Evolutionary conservation across 176 grass and related monocot species (phyloP).

Genomic region (bread wheat (Triticum aestivum)): IWGSC_CS_RefSeq_v2.1 NC_057800.1:90753009-90753508

Average conservation of each 20-base stretch:
- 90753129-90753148: constrained; percentile 93
- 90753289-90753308: not conserved
- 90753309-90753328: constrained; percentile 82
- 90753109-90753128: constrained; percentile 62
- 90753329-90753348: constrained; percentile 85
- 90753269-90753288: not conserved
- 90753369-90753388: constrained; percentile 93
- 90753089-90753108: not conserved
- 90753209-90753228: constrained; percentile 96
- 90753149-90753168: constrained; percentile 99
- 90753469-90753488: constrained; percentile 15
- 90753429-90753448: constrained; percentile 43
- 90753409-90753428: constrained; percentile 98
- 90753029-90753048: constrained; percentile 26
- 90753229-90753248: constrained; percentile 59
- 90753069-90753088: not conserved
- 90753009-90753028: not conserved
- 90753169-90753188: constrained; percentile 89
- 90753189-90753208: constrained; percentile 98
- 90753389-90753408: constrained; percentile 95
- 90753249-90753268: constrained; percentile 9
- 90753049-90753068: constrained; percentile 18
- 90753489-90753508: constrained; percentile 1
- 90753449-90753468: constrained; percentile 32
- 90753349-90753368: constrained; percentile 75